phyloP scores from a whole-genome alignment of 495 filamentous ascomycete species.

The Penicillium canariense region DNA sequence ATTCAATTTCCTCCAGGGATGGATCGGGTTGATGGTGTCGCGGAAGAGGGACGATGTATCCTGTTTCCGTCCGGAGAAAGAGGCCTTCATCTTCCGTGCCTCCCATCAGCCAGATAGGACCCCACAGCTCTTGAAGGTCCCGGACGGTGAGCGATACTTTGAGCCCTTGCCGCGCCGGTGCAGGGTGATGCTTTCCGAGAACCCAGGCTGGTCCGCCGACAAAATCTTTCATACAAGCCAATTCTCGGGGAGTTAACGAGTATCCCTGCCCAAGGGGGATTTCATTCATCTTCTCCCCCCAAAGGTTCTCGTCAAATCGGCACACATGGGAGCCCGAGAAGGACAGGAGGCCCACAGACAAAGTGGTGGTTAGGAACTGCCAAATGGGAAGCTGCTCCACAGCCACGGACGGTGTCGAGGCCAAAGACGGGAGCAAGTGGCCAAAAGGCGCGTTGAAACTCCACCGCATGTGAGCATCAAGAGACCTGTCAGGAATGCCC shows the following conservation, averaged over 20 bases:
- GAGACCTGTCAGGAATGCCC: too few species aligned
- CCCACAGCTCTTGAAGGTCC: constrained; percentile 10
- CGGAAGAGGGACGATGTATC: constrained; percentile 10
- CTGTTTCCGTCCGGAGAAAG: constrained; percentile 6
- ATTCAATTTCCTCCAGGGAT: neutral
- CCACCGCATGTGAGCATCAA: too few species aligned
- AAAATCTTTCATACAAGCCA: constrained; percentile 10
- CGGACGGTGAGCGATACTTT: constrained; percentile 4
- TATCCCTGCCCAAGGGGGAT: neutral
- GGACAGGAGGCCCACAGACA: neutral
- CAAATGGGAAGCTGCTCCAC: neutral
- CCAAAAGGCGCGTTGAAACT: too few species aligned
- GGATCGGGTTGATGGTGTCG: neutral
- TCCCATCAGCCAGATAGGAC: constrained; percentile 1
- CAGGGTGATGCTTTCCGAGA: neutral
- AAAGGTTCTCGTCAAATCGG: constrained; percentile 3
- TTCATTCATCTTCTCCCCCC: neutral
- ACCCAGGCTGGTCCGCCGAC: constrained; percentile 5
- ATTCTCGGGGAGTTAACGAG: neutral
- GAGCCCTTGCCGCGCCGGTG: neutral
- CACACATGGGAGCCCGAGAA: constrained; percentile 10
- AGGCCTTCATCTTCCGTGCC: neutral
- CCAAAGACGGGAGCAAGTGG: neutral
- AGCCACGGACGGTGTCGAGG: neutral
- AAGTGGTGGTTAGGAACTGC: neutral